Conservation (phyloP, 2,329 filamentous ascomycete species). For the Rutstroemia sp. region DNA sequence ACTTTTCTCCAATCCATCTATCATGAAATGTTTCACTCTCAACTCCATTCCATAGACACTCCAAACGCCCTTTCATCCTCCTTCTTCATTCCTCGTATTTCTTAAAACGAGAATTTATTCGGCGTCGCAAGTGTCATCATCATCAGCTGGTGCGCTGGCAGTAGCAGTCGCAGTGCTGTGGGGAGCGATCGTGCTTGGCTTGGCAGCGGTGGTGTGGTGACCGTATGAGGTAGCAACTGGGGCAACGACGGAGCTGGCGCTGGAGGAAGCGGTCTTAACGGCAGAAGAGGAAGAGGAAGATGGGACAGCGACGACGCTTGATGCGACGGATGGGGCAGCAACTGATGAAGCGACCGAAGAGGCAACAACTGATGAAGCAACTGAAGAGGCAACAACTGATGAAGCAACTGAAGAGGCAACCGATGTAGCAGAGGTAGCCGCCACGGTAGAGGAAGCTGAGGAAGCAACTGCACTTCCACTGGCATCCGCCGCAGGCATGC, state of each 20-base stretch:
- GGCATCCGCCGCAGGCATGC: conserved; percentile 3
- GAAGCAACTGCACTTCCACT: neutral
- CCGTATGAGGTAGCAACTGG: neutral
- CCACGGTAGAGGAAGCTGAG: neutral
- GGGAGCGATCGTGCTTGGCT: neutral
- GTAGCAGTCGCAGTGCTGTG: neutral
- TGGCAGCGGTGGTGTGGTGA: neutral
- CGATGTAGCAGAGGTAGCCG: neutral
- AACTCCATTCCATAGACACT: too few species aligned
- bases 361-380: neutral
- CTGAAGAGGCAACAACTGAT: too few species aligned
- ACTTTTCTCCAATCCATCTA: neutral
- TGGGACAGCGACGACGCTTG: neutral
- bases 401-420: neutral
- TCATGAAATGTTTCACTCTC: too few species aligned
- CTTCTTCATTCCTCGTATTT: too few species aligned
- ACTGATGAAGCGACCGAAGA: neutral
- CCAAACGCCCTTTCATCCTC: too few species aligned
- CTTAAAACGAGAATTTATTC: neutral
- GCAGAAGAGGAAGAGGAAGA: neutral
- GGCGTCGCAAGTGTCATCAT: neutral
- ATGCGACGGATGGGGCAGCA: neutral
- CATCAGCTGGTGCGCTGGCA: neutral
- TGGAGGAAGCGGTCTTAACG: neutral
- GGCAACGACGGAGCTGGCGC: neutral